These are phyloP conservation scores for Aspergillus sp. DNA, from an alignment of 2,329 filamentous ascomycete genomes.

Conservation along the genomic window DNA sequence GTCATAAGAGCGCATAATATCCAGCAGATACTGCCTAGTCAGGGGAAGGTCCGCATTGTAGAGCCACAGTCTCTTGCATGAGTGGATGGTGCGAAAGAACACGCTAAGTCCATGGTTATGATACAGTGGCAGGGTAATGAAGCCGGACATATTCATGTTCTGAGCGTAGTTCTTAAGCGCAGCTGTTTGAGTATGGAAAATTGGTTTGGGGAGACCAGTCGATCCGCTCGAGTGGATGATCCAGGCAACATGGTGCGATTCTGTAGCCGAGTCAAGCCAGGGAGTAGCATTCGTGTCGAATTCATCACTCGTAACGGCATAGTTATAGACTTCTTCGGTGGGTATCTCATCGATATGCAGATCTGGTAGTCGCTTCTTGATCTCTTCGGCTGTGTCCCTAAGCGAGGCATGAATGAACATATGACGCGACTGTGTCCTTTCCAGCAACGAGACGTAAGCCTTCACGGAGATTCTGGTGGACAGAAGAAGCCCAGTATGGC, in stretches of 20 bases:
- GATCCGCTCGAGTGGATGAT: conserved; percentile 56
- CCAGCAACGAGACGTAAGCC: conserved; percentile 50
- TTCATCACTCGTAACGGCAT: conserved; percentile 12
- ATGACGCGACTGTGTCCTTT: conserved; percentile 39
- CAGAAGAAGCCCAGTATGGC: conserved; percentile 54
- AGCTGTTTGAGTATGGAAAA: conserved; percentile 55
- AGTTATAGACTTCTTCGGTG: conserved; percentile 18
- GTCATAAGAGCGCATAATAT: conserved; percentile 41
- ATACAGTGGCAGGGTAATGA: conserved; percentile 58
- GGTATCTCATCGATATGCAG: conserved; percentile 29
- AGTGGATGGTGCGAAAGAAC: conserved; percentile 53
- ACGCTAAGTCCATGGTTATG: conserved; percentile 60
- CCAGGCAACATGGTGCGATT: conserved; percentile 36
- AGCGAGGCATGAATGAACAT: conserved; percentile 30
- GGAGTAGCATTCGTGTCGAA: conserved; percentile 21
- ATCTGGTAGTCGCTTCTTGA: conserved; percentile 18
- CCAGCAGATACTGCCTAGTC: conserved; percentile 49
- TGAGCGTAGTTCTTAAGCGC: conserved; percentile 49
- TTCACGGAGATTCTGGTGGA: conserved; percentile 53
- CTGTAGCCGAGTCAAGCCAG: conserved; percentile 22
- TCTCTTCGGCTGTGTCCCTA: conserved; percentile 18
- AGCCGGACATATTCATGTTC: conserved; percentile 47
- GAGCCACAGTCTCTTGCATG: conserved; percentile 50
- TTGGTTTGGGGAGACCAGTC: conserved; percentile 63
- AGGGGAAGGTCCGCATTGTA: conserved; percentile 57